Base-by-base conservation (phyloP, 2,329 filamentous ascomycete species). In the Gnomoniopsis sp. region DNA sequence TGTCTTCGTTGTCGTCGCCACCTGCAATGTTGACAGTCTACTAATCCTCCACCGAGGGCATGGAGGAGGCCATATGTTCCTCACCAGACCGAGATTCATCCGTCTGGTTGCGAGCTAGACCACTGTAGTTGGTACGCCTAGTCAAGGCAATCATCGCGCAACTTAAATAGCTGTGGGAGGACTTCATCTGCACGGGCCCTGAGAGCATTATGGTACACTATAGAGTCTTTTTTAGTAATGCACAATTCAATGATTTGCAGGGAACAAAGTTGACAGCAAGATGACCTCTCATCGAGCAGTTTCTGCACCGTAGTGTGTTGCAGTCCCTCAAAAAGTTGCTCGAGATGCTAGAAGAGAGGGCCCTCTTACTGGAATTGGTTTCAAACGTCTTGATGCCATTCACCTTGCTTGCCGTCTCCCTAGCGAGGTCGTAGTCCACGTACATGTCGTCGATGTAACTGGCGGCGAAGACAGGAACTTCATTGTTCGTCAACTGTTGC, bases 371-470 rank as follows among this genome's bases (percentile, higher is more conserved):
- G 23, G 82, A 79, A 70, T 96, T 97, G 43, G 91, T 96, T 68
- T 95, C 85, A 66, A 88, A 95, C 44, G 90, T 86, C 75, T 91
- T 92, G 69, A 85, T 88, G 1, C 86, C 87, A 70, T 84, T 88
- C 70, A 97, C 89, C 68, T 87, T 83, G 44, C 76, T 53, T n/a
- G 84, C 87, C n/a, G 87, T 89, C 63, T 84, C 79, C 64, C 78
- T 75, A 3, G 84, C 83, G 21, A 88, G 71, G 1, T 82, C 80
- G 63, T 79, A 88, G 65, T 88, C 83, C 6, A 91, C 88, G 65
- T 89, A 90, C 87, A 91, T 89, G 64, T 90, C 88, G 54, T 90
- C 83, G 6, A 85, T 67, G 65, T 85, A 91, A 0, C 80, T 85
- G 2, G 87, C 85, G 3, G 87, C 83, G 63, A 88, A 89, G 0